Percentiles rank a stretch among this genome's conserved stretches.
phyloP scores from a whole-genome alignment of 139 green algal genomes.

The Zygnema cylindricum region DNA sequence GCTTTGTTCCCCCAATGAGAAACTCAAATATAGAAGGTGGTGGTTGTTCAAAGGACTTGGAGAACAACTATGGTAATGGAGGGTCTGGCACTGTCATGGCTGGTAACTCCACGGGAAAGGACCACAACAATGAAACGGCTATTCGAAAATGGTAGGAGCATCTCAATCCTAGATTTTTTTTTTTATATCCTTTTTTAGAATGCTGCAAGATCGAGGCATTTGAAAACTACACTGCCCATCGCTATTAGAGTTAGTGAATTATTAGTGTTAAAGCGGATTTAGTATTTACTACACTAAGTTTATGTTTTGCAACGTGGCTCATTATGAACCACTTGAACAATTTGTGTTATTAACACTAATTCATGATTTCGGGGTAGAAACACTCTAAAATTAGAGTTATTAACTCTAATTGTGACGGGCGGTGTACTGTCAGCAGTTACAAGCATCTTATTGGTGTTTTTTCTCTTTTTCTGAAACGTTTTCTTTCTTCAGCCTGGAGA shows the following conservation, averaged over 20 bases:
- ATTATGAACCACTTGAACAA: too few relatives aligned
- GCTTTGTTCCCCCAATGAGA: not conserved
- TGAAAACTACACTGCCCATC: not conserved
- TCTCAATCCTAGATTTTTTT: not conserved
- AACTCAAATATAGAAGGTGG: not conserved
- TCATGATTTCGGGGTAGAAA: too few relatives aligned
- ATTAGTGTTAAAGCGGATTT: not conserved
- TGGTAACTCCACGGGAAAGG: not conserved
- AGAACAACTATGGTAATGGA: not conserved
- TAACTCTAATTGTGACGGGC: too few relatives aligned
- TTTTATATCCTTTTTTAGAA: not conserved
- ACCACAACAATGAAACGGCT: not conserved
- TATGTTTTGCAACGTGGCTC: too few relatives aligned
- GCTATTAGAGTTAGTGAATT: not conserved
- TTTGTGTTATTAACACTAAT: too few relatives aligned
- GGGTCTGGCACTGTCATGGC: not conserved
- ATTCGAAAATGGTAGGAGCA: not conserved
- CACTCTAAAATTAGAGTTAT: too few relatives aligned
- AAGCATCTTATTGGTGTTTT: too few relatives aligned
- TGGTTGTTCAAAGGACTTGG: not conserved
- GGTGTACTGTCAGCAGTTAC: too few relatives aligned
- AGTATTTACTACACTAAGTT: too few relatives aligned
- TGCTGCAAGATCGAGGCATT: not conserved
- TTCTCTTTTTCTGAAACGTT: too few relatives aligned
- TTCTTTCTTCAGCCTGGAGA: slow-evolving; percentile 48